Evolutionary conservation across 176 grass and related monocot genomes (phyloP).

Genomic region (Alloteropsis semialata): DNA sequence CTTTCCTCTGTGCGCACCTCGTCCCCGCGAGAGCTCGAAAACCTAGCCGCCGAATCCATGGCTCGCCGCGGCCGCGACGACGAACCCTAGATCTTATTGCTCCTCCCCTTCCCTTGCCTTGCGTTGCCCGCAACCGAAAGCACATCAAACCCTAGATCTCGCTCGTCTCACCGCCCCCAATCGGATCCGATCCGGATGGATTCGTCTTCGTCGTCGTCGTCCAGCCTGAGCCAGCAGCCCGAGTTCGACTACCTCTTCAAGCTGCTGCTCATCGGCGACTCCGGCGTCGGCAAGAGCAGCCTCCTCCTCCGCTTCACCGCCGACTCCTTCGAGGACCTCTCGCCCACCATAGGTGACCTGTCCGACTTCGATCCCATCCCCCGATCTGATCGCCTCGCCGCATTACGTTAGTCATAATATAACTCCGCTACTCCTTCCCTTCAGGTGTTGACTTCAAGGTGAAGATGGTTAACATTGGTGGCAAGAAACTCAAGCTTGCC

Average conservation of each 20-base stretch:
- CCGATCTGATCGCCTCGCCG: not conserved
- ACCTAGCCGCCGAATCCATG: constrained; percentile 65
- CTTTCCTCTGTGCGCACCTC: constrained; percentile 23
- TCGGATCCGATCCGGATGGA: constrained; percentile 17
- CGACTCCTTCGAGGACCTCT: constrained; percentile 91
- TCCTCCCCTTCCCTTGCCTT: not conserved
- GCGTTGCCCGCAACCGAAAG: not conserved
- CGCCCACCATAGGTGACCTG: constrained; percentile 72
- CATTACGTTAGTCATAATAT: not conserved
- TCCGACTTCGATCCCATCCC: not conserved
- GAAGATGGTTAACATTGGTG: constrained; percentile 87
- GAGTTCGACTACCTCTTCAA: constrained; percentile 97
- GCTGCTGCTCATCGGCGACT: constrained; percentile 92
- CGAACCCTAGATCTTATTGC: too few relatives aligned
- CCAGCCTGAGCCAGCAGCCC: constrained; percentile 47
- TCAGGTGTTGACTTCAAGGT: constrained; percentile 99
- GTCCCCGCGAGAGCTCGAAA: constrained; percentile 33
- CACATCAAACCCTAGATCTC: constrained; percentile 51
- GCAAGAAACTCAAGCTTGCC: constrained; percentile 95
- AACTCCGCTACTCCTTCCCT: not conserved
- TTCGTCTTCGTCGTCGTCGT: constrained; percentile 51
- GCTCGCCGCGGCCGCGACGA: constrained; percentile 58
- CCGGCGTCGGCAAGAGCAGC: constrained; percentile 96
- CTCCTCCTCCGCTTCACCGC: constrained; percentile 92
- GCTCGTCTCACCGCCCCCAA: constrained; percentile 8